Conservation (phyloP, 345 rosid species). For the Citrus glauca region DNA sequence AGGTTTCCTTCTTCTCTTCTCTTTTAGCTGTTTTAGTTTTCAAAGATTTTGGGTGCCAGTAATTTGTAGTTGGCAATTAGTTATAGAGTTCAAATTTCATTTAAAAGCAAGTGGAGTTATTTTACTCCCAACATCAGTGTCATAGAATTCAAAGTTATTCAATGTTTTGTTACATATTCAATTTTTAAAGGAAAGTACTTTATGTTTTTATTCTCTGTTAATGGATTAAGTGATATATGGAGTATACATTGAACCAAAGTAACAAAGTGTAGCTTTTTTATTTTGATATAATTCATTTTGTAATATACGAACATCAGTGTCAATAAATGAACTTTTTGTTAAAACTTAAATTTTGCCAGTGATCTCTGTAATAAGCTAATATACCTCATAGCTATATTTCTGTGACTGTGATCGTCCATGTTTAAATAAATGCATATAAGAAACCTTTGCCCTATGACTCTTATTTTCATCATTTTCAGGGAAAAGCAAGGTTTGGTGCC, state of each 20-base stretch:
- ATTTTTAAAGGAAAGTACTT: not conserved
- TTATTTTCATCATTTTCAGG: constrained; percentile 44
- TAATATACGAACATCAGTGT: too few relatives aligned
- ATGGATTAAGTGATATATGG: not conserved
- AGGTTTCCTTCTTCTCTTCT: constrained; percentile 38
- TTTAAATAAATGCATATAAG: not conserved
- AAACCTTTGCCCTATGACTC: not conserved
- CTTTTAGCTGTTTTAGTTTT: constrained; percentile 1
- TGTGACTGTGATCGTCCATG: not conserved
- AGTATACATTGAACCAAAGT: not conserved
- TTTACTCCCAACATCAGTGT: not conserved
- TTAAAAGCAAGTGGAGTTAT: constrained; percentile 3
- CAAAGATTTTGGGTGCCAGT: not conserved
- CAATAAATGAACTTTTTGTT: not conserved
- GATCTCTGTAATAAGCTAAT: not conserved
- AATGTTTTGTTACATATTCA: not conserved
- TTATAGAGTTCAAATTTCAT: not conserved
- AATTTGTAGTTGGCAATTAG: not conserved
- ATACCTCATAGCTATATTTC: not conserved
- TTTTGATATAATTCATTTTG: not conserved
- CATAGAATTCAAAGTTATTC: not conserved
- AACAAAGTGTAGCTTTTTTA: not conserved
- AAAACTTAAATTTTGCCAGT: not conserved
- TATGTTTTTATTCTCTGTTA: not conserved
- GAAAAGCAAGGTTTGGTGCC: constrained; percentile 71